Evolutionary conservation across 1,139 yeast species (phyloP), one percentile per base, ranked within the genome.

Genomic region (Pichia sp.): DNA sequence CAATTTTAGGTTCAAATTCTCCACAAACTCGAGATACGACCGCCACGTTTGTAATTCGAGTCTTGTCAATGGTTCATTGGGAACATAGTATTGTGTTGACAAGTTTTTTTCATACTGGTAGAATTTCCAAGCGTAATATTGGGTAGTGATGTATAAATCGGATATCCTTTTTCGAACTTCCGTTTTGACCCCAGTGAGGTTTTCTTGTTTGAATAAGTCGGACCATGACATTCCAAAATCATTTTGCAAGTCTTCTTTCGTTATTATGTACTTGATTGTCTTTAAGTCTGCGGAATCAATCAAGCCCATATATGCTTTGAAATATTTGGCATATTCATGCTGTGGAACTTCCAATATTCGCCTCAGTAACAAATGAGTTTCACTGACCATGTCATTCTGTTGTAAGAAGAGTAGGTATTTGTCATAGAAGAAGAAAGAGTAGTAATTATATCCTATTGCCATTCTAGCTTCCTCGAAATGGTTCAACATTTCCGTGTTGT

Each of bases 361-460:
- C 37, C 87, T 63, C 26, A 87, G 59, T 11, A 86, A 53, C 31
- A 62, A 44, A 40, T 67, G 68, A 42, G 68, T 66, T 39, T 66
- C 67, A 12, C 45, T 61, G 3, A 10, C 18, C 8, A 31, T 19
- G 9, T 33, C 27, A 18, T 32, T 37, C 8, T 17, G 25, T 20
- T 30, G 16, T 12, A 40, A 30, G 19, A 35, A 40, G 6, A 7
- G 11, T 5, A 88, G 52, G 52, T 84, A 88, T 30, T 73, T 53
- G 45, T 75, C 79, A 76, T 94, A 91, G 49, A 88, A 79, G 37
- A 78, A 78, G 49, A 75, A 83, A 13, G 83, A 61, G 49, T 77
- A 71, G 50, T 76, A 91, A 58, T 88, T 94, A 35, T 58, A 53
- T 0, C 98, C 97, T 25, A 88, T 70, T 29, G 58, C 59, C 3